Conservation (phyloP, 2,329 filamentous ascomycete species). For the Fusarium sp. region DNA sequence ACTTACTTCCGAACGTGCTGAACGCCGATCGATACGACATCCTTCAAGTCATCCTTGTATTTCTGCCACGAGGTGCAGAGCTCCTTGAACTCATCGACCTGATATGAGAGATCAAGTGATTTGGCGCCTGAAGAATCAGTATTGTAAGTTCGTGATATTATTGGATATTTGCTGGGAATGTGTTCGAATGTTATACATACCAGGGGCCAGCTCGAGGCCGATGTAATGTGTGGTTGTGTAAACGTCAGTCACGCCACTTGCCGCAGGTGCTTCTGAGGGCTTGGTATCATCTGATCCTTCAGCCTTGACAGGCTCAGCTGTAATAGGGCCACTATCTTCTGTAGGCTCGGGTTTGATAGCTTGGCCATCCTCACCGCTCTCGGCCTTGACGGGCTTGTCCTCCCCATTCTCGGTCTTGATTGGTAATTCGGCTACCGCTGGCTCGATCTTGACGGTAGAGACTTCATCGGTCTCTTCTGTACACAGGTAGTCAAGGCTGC, state of each 20-base stretch:
- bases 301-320: conserved; percentile 23
- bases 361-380: conserved; percentile 51
- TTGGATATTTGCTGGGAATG: background rate
- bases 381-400: conserved; percentile 55
- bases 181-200: conserved; percentile 63
- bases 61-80: conserved; percentile 82
- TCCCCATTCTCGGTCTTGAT: conserved; percentile 62
- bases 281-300: conserved; percentile 28
- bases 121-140: conserved; percentile 70
- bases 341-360: conserved; percentile 35
- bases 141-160: conserved; percentile 6
- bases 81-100: conserved; percentile 90
- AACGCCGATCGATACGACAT: conserved; percentile 75
- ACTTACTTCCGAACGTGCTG: conserved; percentile 89
- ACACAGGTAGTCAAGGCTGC: conserved; percentile 63
- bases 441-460: conserved; percentile 26
- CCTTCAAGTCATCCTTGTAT: conserved; percentile 80
- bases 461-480: conserved; percentile 60
- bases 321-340: conserved; percentile 51
- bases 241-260: conserved; percentile 61
- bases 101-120: conserved; percentile 82
- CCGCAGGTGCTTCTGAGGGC: conserved; percentile 17
- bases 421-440: conserved; percentile 50
- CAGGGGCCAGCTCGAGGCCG: conserved; percentile 83
- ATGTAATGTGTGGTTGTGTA: conserved; percentile 97